Conservation (phyloP, 208 protist genomes). For the Crithidia fasciculata region DNA sequence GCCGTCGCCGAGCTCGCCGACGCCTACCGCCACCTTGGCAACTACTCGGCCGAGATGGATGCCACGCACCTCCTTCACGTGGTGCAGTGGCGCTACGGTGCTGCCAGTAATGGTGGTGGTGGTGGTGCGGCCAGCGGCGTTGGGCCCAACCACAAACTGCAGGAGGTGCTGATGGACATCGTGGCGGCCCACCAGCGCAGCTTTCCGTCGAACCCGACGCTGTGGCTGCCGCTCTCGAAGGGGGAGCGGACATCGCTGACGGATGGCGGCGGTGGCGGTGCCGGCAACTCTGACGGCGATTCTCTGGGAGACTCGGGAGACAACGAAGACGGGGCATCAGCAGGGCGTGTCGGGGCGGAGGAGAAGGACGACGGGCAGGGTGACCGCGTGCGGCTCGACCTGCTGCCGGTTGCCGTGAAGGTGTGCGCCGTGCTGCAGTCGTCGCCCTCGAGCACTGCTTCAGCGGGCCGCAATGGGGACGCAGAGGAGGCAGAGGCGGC, state of each 20-base stretch:
- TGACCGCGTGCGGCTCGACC: background rate
- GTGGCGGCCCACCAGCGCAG: conserved; percentile 26
- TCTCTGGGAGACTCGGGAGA: background rate
- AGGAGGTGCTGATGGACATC: conserved; percentile 24
- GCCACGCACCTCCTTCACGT: conserved; percentile 70
- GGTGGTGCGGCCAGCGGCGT: background rate
- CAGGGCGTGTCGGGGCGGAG: background rate
- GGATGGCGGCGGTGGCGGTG: background rate
- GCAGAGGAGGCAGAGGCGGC: conserved; percentile 4
- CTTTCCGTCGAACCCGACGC: conserved; percentile 28
- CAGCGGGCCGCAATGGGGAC: background rate
- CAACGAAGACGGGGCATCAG: background rate
- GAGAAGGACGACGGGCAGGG: background rate
- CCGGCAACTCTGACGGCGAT: background rate
- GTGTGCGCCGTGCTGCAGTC: conserved; percentile 23
- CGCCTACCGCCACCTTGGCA: conserved; percentile 34
- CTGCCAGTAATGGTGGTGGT: background rate
- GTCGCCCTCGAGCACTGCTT: background rate
- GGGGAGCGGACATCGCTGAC: conserved; percentile 9
- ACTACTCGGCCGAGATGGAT: conserved; percentile 71
- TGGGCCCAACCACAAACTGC: conserved; percentile 10
- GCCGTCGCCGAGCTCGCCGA: conserved; percentile 21
- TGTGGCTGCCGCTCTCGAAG: conserved; percentile 29
- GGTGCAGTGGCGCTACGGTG: conserved; percentile 33
- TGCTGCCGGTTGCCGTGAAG: conserved; percentile 31